phyloP scores from a whole-genome alignment of 805 yeast species.

The Priceomyces medius region DNA sequence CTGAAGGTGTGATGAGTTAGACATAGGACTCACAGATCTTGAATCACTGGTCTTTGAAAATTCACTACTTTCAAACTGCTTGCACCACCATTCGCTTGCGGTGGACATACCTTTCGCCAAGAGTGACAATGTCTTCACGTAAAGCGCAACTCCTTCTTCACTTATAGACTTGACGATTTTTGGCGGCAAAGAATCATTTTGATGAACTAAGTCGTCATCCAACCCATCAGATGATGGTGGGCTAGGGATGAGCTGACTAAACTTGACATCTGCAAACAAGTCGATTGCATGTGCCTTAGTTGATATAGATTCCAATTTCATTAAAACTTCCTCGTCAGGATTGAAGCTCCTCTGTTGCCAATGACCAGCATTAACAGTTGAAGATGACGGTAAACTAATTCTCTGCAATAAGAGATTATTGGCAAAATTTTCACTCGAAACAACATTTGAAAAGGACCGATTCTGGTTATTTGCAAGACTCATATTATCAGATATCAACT shows the following conservation, averaged over 20 bases:
- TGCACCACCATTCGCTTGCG: slow-evolving; percentile 90
- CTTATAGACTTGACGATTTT: slow-evolving; percentile 58
- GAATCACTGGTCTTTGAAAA: slow-evolving; percentile 4
- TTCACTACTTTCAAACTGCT: slow-evolving; percentile 25
- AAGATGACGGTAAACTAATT: slow-evolving; percentile 28
- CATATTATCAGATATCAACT: slow-evolving; percentile 4
- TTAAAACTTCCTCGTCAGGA: slow-evolving; percentile 39
- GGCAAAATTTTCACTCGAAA: slow-evolving; percentile 32
- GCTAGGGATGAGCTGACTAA: slow-evolving; percentile 76
- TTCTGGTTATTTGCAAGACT: slow-evolving; percentile 1
- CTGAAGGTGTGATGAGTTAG: slow-evolving; percentile 14
- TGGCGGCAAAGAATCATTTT: slow-evolving; percentile 52
- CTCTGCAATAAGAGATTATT: slow-evolving; percentile 36
- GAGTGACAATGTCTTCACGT: slow-evolving; percentile 78
- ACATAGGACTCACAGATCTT: slow-evolving; percentile 1
- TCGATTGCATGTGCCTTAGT: slow-evolving; percentile 90
- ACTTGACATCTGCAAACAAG: slow-evolving; percentile 88
- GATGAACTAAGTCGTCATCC: slow-evolving; percentile 36
- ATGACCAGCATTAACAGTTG: slow-evolving; percentile 15
- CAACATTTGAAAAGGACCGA: slow-evolving; percentile 18
- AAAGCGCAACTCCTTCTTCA: slow-evolving; percentile 83
- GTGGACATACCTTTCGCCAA: slow-evolving; percentile 82
- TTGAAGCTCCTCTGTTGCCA: slow-evolving; percentile 7
- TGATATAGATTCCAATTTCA: slow-evolving; percentile 67
- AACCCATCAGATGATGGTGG: slow-evolving; percentile 52